These are phyloP conservation scores for Aspergillus carbonarius DNA, from an alignment of 2,329 filamentous ascomycete genomes.

Conservation along the genomic window DNA sequence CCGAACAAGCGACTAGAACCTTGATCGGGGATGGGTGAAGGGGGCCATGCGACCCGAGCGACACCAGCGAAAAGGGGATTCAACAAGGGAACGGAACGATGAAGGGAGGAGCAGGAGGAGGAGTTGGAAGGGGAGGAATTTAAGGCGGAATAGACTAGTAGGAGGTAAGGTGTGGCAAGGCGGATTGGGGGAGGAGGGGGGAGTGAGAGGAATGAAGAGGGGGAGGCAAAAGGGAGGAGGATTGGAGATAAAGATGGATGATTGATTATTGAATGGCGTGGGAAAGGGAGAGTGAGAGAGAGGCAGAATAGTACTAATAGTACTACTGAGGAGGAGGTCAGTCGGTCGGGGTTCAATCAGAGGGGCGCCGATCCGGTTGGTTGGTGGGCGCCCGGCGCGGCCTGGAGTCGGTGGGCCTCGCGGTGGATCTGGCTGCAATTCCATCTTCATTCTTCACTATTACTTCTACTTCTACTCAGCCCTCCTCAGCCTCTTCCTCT, in stretches of 20 bases:
- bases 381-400: constrained; percentile 5
- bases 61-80: constrained; percentile 1
- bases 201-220: constrained; percentile 2
- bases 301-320: neutral
- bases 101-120: neutral
- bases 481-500: neutral
- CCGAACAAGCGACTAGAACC: constrained; percentile 7
- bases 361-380: constrained; percentile 12
- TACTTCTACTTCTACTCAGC: no score
- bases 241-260: neutral
- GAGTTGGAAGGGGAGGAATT: neutral
- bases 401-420: neutral
- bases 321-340: no score
- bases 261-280: neutral
- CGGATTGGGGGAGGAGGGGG: no score
- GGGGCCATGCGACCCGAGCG: constrained; percentile 17
- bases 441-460: no score
- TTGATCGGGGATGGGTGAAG: constrained; percentile 7
- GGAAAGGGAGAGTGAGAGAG: neutral
- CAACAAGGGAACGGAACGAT: neutral
- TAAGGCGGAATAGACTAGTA: no score
- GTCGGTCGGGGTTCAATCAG: constrained; percentile 5
- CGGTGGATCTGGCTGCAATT: no score
- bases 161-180: neutral
- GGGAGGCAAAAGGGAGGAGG: constrained; percentile 4